phyloP scores from a whole-genome alignment of 352 stramenopile genomes.

The Blastocystis sp. region DNA sequence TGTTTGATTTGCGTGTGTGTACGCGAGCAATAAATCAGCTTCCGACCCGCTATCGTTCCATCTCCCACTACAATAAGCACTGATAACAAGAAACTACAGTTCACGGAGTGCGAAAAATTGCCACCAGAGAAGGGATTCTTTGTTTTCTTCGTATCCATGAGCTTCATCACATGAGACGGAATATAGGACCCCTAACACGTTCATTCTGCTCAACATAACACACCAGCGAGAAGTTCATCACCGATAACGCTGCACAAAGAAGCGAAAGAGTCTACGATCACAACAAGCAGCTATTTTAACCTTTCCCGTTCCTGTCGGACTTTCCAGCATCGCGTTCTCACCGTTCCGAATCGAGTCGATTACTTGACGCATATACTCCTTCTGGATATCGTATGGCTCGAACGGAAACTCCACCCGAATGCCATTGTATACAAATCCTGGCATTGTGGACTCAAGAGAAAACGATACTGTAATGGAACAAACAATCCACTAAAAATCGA shows the following conservation, averaged over 20 bases:
- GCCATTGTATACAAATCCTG: slow-evolving; percentile 42
- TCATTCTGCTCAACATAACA: not conserved
- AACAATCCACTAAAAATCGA: slow-evolving; percentile 25
- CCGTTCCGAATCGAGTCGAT: slow-evolving; percentile 68
- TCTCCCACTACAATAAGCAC: no score
- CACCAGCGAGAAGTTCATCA: slow-evolving; percentile 59
- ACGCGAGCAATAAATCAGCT: slow-evolving; percentile 80
- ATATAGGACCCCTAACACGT: not conserved
- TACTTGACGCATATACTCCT: slow-evolving; percentile 83
- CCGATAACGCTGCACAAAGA: slow-evolving; percentile 75
- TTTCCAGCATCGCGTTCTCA: slow-evolving; percentile 82
- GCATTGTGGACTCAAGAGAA: not conserved
- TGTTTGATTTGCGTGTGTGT: slow-evolving; percentile 82
- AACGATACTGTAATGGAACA: not conserved
- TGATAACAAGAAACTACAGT: no score
- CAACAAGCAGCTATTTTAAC: not conserved
- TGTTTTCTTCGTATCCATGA: not conserved
- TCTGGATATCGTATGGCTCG: slow-evolving; percentile 74
- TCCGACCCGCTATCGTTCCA: slow-evolving; percentile 60
- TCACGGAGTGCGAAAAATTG: not conserved
- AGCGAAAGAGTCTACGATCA: slow-evolving; percentile 70
- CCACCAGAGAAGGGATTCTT: not conserved
- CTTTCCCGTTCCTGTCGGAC: slow-evolving; percentile 81
- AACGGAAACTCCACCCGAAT: slow-evolving; percentile 76
- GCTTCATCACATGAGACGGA: slow-evolving; percentile 25